A percentile compares a stretch with the other conserved stretches of the same genome.
phyloP scores from a whole-genome alignment of 192 early-diverging fungal species.

The Podila verticillata region DNA sequence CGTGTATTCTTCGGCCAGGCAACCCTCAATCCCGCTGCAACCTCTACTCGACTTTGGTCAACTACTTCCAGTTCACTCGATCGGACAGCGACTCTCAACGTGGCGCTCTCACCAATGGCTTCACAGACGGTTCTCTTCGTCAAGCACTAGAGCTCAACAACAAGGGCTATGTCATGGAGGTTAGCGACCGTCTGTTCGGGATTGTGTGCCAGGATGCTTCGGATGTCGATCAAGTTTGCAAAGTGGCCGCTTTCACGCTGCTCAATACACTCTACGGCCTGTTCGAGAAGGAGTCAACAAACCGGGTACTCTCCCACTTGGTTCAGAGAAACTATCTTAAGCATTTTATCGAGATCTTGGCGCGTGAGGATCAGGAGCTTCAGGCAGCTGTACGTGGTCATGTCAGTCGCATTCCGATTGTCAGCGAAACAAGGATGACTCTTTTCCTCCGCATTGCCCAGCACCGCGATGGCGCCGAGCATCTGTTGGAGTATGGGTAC shows the following conservation, averaged over 20 bases:
- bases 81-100: slow-evolving; percentile 22
- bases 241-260: slow-evolving; percentile 84
- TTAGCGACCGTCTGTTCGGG: slow-evolving; percentile 80
- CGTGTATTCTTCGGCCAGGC: slow-evolving; percentile 66
- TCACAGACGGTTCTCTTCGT: slow-evolving; percentile 10
- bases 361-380: slow-evolving; percentile 69
- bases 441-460: slow-evolving; percentile 85
- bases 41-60: slow-evolving; percentile 80
- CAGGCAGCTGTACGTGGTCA: slow-evolving; percentile 61
- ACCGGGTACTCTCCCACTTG: slow-evolving; percentile 57
- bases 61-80: slow-evolving; percentile 72
- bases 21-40: slow-evolving; percentile 75
- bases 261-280: slow-evolving; percentile 74
- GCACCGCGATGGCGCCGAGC: slow-evolving; percentile 76
- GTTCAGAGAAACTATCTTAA: slow-evolving; percentile 64
- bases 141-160: slow-evolving; percentile 54
- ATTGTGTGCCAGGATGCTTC: slow-evolving; percentile 83
- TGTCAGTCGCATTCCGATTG: slow-evolving; percentile 48
- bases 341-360: slow-evolving; percentile 67
- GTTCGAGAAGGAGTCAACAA: slow-evolving; percentile 53
- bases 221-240: slow-evolving; percentile 82
- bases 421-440: slow-evolving; percentile 85
- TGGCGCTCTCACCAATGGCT: slow-evolving; percentile 3
- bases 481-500: slow-evolving; percentile 80
- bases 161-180: slow-evolving; percentile 56